Evolutionary conservation across 2,329 filamentous ascomycete species (phyloP).

Genomic region (Alternaria ventricosa): DNA sequence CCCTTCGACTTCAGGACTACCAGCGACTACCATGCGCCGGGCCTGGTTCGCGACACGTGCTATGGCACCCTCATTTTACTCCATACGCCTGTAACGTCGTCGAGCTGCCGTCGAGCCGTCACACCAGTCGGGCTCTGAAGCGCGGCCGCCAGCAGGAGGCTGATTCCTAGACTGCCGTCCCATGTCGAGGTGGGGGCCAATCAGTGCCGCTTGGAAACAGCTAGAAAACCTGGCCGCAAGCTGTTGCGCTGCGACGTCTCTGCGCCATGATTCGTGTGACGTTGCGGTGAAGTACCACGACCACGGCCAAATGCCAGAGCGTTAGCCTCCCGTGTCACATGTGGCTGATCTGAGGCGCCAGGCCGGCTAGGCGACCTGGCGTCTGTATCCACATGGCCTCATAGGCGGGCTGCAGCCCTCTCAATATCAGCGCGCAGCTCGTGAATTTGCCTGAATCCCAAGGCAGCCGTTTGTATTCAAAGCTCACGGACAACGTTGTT

Average conservation of each 20-base stretch:
- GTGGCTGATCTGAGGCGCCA: slow-evolving; percentile 1
- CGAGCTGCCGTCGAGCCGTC: slow-evolving; percentile 25
- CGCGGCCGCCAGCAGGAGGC: slow-evolving; percentile 27
- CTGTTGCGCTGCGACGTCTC: slow-evolving; percentile 17
- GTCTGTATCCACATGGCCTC: background rate
- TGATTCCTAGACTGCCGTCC: slow-evolving; percentile 10
- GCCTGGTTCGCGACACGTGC: slow-evolving; percentile 10
- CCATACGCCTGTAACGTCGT: slow-evolving; percentile 5
- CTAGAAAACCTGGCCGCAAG: slow-evolving; percentile 39
- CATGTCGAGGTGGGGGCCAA: slow-evolving; percentile 31
- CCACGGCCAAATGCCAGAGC: background rate
- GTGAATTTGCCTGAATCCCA: slow-evolving; percentile 26
- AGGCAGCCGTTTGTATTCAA: slow-evolving; percentile 16
- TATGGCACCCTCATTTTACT: background rate
- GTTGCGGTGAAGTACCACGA: slow-evolving; percentile 5
- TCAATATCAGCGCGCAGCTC: slow-evolving; percentile 13
- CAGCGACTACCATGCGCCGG: background rate
- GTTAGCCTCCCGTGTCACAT: background rate
- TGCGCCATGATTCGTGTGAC: slow-evolving; percentile 35
- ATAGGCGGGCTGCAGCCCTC: background rate
- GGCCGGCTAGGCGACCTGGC: background rate
- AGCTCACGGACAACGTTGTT: slow-evolving; percentile 9
- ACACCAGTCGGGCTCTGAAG: slow-evolving; percentile 34
- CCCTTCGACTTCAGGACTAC: background rate
- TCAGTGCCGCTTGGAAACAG: slow-evolving; percentile 38